phyloP scores from a whole-genome alignment of 23 red algal species.

The Pyropia yezoensis region DNA sequence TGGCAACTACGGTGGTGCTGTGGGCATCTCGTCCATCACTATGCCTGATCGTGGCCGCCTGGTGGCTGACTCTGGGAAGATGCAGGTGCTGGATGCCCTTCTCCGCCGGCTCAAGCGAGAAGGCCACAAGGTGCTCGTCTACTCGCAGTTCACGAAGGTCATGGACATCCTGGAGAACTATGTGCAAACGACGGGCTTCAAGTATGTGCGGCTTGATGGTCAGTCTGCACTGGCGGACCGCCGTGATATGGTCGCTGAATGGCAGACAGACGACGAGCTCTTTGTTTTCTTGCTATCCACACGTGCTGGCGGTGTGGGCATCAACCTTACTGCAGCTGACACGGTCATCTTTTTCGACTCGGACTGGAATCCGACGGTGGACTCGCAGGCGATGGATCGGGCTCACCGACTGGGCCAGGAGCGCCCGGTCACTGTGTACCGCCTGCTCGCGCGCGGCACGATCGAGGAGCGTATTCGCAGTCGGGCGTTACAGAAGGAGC shows the following conservation, averaged over 20 bases:
- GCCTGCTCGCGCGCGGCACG: conserved; percentile 74
- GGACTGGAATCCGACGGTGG: conserved; percentile 98
- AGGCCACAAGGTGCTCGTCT: conserved; percentile 88
- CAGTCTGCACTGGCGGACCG: conserved; percentile 69
- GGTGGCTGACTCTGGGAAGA: conserved; percentile 79
- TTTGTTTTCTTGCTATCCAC: conserved; percentile 94
- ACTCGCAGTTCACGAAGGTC: conserved; percentile 88
- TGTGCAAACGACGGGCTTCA: conserved; percentile 49
- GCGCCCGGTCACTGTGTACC: conserved; percentile 87
- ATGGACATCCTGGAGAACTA: conserved; percentile 97
- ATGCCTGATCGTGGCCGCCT: conserved; percentile 78
- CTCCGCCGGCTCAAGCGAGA: conserved; percentile 62
- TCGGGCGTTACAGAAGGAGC: conserved; percentile 75
- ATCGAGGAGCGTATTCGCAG: conserved; percentile 90
- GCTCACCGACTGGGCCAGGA: conserved; percentile 94
- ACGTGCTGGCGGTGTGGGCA: conserved; percentile 86
- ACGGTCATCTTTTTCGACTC: conserved; percentile 97
- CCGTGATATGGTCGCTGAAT: conserved; percentile 87
- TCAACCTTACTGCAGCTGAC: conserved; percentile 94
- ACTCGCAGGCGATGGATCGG: conserved; percentile 98
- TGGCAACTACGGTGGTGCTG: conserved; percentile 43
- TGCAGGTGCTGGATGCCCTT: conserved; percentile 75
- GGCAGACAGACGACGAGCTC: conserved; percentile 76
- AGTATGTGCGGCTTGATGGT: conserved; percentile 85
- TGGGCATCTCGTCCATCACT: conserved; percentile 46